Conservation (phyloP, 164 flowering plant genomes). For the Tinospora cordifolia region DNA sequence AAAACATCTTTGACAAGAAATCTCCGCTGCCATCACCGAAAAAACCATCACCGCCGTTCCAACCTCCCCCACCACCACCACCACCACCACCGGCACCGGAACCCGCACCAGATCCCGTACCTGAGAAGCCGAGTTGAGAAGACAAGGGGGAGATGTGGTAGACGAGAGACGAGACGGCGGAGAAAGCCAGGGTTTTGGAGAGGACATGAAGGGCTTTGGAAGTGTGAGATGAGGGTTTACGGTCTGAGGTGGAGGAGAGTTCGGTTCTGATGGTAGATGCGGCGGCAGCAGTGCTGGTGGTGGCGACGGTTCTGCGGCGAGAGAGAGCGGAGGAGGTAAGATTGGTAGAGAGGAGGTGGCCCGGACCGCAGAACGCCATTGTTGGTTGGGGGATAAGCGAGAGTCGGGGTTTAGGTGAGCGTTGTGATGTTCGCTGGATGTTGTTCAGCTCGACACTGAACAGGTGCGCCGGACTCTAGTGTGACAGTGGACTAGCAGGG, state of each 20-base stretch:
- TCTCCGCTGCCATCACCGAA: conserved; percentile 33
- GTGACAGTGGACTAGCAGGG: no score
- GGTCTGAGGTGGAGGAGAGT: conserved; percentile 19
- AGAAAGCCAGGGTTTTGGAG: conserved; percentile 30
- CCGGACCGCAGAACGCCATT: conserved; percentile 1
- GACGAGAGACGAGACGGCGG: conserved; percentile 28
- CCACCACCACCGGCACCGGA: conserved; percentile 22
- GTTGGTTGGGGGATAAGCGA: not conserved
- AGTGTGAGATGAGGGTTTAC: conserved; percentile 20
- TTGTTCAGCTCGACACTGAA: no score
- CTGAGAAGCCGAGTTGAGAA: conserved; percentile 7
- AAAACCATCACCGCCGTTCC: conserved; percentile 30
- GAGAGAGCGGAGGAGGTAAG: not conserved
- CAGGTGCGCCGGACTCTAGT: no score
- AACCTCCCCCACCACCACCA: conserved; percentile 24
- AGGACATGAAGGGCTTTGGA: conserved; percentile 12
- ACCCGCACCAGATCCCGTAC: conserved; percentile 6
- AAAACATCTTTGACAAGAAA: conserved; percentile 48
- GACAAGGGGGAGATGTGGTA: conserved; percentile 18
- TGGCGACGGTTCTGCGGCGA: conserved; percentile 3
- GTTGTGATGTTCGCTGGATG: no score
- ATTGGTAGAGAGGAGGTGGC: not conserved
- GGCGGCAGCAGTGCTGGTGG: conserved; percentile 2
- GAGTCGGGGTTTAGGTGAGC: not conserved
- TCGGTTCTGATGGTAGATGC: conserved; percentile 19